Conservation (phyloP, 2,329 filamentous ascomycete genomes). For the Alternaria ventricosa region DNA sequence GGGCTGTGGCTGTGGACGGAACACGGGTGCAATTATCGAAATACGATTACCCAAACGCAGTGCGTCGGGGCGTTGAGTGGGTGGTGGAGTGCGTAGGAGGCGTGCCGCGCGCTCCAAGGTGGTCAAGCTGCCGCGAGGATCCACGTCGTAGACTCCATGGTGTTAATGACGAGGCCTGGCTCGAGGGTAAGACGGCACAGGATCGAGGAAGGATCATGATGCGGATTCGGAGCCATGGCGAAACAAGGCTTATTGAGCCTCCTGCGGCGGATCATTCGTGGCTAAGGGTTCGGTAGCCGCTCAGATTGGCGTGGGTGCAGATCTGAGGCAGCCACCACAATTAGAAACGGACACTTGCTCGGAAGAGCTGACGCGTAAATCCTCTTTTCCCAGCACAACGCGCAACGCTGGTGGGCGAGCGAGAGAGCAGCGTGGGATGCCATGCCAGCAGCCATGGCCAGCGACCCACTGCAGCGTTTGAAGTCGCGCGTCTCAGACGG, state of each 20-base stretch:
- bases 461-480: constrained; percentile 1
- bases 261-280: not conserved
- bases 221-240: not conserved
- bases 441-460: not conserved
- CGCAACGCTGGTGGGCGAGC: not conserved
- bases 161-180: not conserved
- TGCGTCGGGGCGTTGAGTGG: not conserved
- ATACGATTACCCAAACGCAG: not conserved
- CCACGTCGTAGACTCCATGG: too few relatives aligned
- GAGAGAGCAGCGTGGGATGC: not conserved
- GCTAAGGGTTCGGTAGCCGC: not conserved
- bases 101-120: not conserved
- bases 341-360: not conserved
- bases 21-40: not conserved
- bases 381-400: constrained; percentile 2
- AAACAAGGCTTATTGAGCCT: constrained; percentile 3
- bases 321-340: constrained; percentile 6
- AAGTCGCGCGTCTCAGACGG: not conserved
- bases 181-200: not conserved
- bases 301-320: constrained; percentile 3
- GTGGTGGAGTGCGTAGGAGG: not conserved
- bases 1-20: not conserved
- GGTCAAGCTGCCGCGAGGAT: not conserved
- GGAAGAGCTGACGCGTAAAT: constrained; percentile 8
- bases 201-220: not conserved